Percentiles rank a stretch among this genome's conserved stretches.
These are phyloP conservation scores for Tranzscheliella williamsii DNA, from an alignment of 1,284 basidiomycete species.

Conservation along the genomic window DNA sequence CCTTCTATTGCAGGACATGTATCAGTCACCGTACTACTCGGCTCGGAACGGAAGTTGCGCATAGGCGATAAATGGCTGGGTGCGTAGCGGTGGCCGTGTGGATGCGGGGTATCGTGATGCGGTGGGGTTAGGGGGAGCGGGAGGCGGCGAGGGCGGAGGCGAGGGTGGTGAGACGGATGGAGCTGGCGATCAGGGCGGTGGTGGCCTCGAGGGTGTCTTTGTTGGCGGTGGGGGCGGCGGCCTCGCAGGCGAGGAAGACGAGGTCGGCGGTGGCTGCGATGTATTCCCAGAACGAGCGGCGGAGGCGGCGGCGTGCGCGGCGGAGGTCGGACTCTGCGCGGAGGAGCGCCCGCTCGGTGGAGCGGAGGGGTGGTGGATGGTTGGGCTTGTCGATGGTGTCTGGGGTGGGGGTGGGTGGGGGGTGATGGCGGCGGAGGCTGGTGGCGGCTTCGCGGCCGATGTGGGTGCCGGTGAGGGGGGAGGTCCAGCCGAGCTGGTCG, in stretches of 20 bases:
- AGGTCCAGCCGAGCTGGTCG: conserved; percentile 33
- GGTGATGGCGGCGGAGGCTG: neutral
- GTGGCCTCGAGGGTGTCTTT: conserved; percentile 39
- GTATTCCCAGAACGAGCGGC: conserved; percentile 20
- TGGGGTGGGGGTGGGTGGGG: neutral
- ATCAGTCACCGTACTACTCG: too few relatives aligned
- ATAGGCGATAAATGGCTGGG: too few relatives aligned
- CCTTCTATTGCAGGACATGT: too few relatives aligned
- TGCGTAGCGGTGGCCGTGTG: too few relatives aligned
- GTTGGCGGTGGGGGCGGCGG: conserved; percentile 28
- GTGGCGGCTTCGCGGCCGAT: neutral
- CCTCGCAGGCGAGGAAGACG: conserved; percentile 39
- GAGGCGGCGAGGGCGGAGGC: conserved; percentile 22
- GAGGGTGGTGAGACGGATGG: conserved; percentile 22
- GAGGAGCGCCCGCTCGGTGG: conserved; percentile 20
- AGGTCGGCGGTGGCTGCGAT: conserved; percentile 28
- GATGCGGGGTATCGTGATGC: too few relatives aligned
- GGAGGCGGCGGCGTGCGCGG: conserved; percentile 3
- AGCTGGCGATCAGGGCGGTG: conserved; percentile 29
- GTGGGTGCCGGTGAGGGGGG: conserved; percentile 7
- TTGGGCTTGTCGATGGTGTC: too few relatives aligned
- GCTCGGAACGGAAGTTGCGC: too few relatives aligned
- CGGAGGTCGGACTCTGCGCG: conserved; percentile 25
- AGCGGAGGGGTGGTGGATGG: too few relatives aligned
- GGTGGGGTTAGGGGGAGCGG: too few relatives aligned